Conservation (phyloP, 441 rosid species). For the Corymbia citriodora region DNA sequence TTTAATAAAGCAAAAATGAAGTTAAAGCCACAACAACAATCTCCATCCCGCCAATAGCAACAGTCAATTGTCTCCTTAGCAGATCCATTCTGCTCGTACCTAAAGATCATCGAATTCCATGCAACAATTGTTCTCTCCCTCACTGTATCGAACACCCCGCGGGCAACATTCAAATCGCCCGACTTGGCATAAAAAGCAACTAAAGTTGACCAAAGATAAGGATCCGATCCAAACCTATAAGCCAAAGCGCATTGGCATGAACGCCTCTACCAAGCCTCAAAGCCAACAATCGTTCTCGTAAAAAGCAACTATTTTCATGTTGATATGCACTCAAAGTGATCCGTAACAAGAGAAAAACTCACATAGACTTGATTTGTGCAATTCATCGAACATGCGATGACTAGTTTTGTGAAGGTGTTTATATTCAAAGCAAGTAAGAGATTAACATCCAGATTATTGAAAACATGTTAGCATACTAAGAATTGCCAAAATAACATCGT, state of each 20-base stretch:
- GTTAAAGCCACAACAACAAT: neutral
- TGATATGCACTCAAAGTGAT: neutral
- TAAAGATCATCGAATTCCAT: slow-evolving; percentile 78
- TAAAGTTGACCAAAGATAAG: slow-evolving; percentile 54
- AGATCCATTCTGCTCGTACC: slow-evolving; percentile 69
- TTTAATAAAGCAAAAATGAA: neutral
- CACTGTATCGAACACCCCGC: slow-evolving; percentile 63
- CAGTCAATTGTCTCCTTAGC: slow-evolving; percentile 44
- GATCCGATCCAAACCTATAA: slow-evolving; percentile 47
- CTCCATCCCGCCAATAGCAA: neutral
- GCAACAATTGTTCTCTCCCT: slow-evolving; percentile 51
- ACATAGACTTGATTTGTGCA: neutral
- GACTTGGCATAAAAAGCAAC: slow-evolving; percentile 46
- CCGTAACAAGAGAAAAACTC: neutral
- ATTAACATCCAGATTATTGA: neutral
- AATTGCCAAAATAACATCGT: neutral
- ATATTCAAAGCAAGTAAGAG: neutral
- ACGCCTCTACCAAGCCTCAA: slow-evolving; percentile 8
- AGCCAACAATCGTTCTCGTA: slow-evolving; percentile 13
- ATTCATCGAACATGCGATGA: neutral
- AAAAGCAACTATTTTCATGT: neutral
- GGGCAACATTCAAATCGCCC: slow-evolving; percentile 38
- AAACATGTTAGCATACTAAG: neutral
- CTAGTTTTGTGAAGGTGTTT: neutral
- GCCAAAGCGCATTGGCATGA: slow-evolving; percentile 45